Evolutionary conservation across 225 moss, liverwort and hornwort genomes (phyloP).

Genomic region (Physcomitrium patens): DNA sequence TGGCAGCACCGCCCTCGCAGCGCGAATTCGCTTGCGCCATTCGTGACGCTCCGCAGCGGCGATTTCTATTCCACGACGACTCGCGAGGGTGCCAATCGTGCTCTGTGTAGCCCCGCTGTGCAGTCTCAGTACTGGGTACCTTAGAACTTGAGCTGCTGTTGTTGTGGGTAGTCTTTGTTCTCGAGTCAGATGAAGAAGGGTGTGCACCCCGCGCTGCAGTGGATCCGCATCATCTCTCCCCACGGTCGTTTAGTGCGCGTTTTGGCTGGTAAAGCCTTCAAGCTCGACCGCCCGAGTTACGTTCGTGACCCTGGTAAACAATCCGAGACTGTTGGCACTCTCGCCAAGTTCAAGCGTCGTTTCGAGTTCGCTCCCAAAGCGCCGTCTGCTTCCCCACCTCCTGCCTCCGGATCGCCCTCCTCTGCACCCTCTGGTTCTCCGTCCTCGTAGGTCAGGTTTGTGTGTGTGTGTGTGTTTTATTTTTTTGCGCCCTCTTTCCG

Average conservation of each 20-base stretch:
- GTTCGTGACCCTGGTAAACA: constrained; percentile 96
- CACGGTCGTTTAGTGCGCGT: constrained; percentile 94
- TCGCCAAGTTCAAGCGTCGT: constrained; percentile 90
- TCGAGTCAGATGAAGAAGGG: constrained; percentile 84
- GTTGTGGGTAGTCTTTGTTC: no score
- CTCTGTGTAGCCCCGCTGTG: no score
- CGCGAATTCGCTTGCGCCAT: no score
- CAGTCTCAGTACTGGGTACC: no score
- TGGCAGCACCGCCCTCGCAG: no score
- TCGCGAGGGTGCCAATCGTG: no score
- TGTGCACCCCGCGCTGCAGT: constrained; percentile 92
- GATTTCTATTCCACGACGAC: no score
- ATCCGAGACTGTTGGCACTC: constrained; percentile 88
- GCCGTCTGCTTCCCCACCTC: constrained; percentile 18
- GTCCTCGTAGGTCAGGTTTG: constrained; percentile 36
- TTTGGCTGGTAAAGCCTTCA: constrained; percentile 87
- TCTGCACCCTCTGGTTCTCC: constrained; percentile 22
- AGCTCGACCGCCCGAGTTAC: constrained; percentile 83
- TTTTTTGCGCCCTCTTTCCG: neutral
- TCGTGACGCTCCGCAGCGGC: no score
- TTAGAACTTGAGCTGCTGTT: no score
- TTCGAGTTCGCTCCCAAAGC: constrained; percentile 77
- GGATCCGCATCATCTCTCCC: constrained; percentile 90
- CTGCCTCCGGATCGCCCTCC: constrained; percentile 19
- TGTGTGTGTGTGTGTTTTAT: no score